Percentiles rank a stretch among this genome's conserved stretches.
Evolutionary conservation across 176 grass and related monocot species (phyloP).

Genomic region (Paspalum vaginatum): DNA sequence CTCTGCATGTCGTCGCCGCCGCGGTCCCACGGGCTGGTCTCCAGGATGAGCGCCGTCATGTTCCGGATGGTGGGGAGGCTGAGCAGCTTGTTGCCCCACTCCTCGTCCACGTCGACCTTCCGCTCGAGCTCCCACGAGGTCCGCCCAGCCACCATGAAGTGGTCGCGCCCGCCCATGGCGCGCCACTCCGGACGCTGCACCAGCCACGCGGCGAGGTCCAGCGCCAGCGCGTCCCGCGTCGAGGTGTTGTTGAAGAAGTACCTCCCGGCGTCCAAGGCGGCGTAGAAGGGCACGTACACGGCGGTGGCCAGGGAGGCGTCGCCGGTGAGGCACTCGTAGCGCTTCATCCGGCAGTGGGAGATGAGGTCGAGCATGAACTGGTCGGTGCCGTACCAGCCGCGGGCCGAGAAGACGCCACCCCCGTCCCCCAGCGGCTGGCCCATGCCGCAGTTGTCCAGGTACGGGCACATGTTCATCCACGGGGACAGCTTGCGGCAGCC

Average conservation of each 20-base stretch:
- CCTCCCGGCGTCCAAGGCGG: slow-evolving; percentile 37
- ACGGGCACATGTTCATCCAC: slow-evolving; percentile 50
- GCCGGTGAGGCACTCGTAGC: slow-evolving; percentile 44
- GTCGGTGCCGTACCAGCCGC: slow-evolving; percentile 42
- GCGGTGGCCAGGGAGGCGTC: slow-evolving; percentile 43
- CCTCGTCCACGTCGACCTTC: not conserved
- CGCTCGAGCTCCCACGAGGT: slow-evolving; percentile 49
- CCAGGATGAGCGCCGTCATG: slow-evolving; percentile 61
- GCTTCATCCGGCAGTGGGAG: slow-evolving; percentile 45
- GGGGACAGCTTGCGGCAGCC: slow-evolving; percentile 20
- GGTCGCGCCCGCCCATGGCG: slow-evolving; percentile 49
- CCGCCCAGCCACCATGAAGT: slow-evolving; percentile 57
- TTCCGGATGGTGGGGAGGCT: slow-evolving; percentile 49
- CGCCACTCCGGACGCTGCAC: slow-evolving; percentile 42
- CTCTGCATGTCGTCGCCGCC: not conserved
- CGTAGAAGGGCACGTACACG: slow-evolving; percentile 53
- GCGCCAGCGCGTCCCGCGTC: slow-evolving; percentile 23
- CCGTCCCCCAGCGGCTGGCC: slow-evolving; percentile 23
- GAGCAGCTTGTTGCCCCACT: slow-evolving; percentile 66
- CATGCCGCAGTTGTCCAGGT: slow-evolving; percentile 49
- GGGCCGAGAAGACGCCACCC: not conserved
- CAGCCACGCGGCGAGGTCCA: slow-evolving; percentile 48
- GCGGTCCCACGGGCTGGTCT: slow-evolving; percentile 45
- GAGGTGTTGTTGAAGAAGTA: slow-evolving; percentile 23
- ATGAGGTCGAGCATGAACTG: slow-evolving; percentile 53